Base-by-base conservation (phyloP, 2,329 filamentous ascomycete genomes). In the Neofusicoccum cordaticola region DNA sequence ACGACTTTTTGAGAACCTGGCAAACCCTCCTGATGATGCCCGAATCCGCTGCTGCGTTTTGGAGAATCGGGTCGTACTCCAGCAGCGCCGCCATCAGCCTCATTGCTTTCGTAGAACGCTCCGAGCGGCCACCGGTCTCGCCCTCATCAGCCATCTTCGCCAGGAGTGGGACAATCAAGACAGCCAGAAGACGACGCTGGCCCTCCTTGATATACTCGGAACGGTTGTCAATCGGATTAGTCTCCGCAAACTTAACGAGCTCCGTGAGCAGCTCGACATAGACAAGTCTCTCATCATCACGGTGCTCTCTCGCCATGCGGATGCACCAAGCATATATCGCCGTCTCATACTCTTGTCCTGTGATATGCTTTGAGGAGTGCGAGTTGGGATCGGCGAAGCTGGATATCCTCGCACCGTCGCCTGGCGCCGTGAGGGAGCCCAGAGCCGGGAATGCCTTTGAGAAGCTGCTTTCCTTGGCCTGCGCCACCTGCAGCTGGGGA, bases 21-120 rank as follows among this genome's bases (percentile, higher is more conserved):
- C 88, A 85, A 15, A 91, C 79, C 62, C 83, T 83, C 62, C 85
- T 85, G 62, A 91, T 83, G 11, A 86, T 85, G 63, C 82, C 82
- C 51, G 86, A 86, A 66, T 97, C 91, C 48, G 89, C 89, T 0
- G 93, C 92, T 42, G 92, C 88, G 70, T 89, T 90, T 76, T 98
- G 94, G 62, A 98, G 82, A 65, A 86, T 84, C 66, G 90, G 87
- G 73, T 89, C 92, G 71, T 95, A 91, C 31, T 88, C 87, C 17
- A 97, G 87, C 44, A 98, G 82, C 51, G 88, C 87, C 15, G 92
- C 91, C 63, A 98, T 82, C 11, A 96, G 85, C 1, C 86, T 84
- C 7, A 93, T 91, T 1, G 90, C 88, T 67, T 86, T 86, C 5
- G 50, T 56, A n/a, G 61, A 44, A 22, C 41, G 50, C 39, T 63